Percentiles rank a stretch among this genome's conserved stretches.
phyloP scores from a whole-genome alignment of 306 rosid genomes.

The Alnus glutinosa region DNA sequence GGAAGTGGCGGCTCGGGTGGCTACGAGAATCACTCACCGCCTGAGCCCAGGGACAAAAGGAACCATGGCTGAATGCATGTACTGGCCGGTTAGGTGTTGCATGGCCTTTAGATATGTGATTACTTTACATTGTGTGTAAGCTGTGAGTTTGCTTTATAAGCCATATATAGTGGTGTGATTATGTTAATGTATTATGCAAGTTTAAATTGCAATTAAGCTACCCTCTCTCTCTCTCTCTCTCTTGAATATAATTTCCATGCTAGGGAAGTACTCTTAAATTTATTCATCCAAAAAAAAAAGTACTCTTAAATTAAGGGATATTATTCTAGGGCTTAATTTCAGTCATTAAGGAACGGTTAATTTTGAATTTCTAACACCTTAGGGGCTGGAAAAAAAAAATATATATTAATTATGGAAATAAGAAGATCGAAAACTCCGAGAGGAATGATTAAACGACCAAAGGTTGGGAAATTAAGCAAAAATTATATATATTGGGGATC shows the following conservation, averaged over 20 bases:
- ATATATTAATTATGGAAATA: too few relatives aligned
- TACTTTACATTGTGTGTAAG: background rate
- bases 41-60: slow-evolving; percentile 20
- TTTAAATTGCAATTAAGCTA: background rate
- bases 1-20: slow-evolving; percentile 33
- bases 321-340: background rate
- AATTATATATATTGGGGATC: too few relatives aligned
- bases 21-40: slow-evolving; percentile 22
- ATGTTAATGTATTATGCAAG: background rate
- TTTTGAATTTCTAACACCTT: too few relatives aligned
- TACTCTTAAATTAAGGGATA: background rate
- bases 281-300: too few relatives aligned
- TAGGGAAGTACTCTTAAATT: background rate
- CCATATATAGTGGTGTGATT: background rate
- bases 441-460: too few relatives aligned
- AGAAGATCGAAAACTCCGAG: too few relatives aligned
- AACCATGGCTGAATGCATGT: slow-evolving; percentile 35
- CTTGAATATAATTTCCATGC: background rate
- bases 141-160: background rate
- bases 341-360: too few relatives aligned
- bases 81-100: slow-evolving; percentile 3
- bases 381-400: too few relatives aligned
- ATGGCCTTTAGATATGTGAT: background rate
- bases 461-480: too few relatives aligned
- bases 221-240: background rate